Percentiles rank a stretch among this genome's conserved stretches.
Conservation (phyloP, 495 filamentous ascomycete species). For the Usnea hakonensis region DNA sequence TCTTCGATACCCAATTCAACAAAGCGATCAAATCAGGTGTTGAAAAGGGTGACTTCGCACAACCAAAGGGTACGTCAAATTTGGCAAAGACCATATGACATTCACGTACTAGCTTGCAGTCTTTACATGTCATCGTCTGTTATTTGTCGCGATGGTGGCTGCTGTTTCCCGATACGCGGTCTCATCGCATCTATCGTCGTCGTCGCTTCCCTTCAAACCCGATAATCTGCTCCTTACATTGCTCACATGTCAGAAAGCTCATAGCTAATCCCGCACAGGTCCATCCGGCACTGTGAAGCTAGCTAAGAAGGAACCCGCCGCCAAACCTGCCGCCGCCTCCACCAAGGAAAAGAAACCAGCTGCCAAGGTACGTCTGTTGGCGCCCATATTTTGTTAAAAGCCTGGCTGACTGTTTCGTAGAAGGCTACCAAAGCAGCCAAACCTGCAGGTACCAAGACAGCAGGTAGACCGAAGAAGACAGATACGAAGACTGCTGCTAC, state of each 20-base stretch:
- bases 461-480: conserved; percentile 36
- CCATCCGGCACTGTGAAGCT: conserved; percentile 95
- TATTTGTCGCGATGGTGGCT: not conserved
- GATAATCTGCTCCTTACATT: not conserved
- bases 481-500: conserved; percentile 38
- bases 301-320: conserved; percentile 70
- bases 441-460: conserved; percentile 46
- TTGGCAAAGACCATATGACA: not conserved
- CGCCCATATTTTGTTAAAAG: conserved; percentile 15
- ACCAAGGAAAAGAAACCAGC: conserved; percentile 33
- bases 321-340: conserved; percentile 36
- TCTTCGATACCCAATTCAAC: conserved; percentile 90
- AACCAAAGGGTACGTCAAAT: conserved; percentile 79
- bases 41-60: conserved; percentile 79
- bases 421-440: conserved; percentile 34
- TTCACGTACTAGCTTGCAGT: not conserved
- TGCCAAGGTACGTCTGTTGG: conserved; percentile 37
- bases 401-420: conserved; percentile 16
- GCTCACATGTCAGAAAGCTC: conserved; percentile 5
- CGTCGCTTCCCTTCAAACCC: not conserved
- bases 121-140: not conserved
- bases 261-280: conserved; percentile 51
- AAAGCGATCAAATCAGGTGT: conserved; percentile 82
- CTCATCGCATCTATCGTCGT: not conserved
- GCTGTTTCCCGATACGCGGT: not conserved